These are phyloP conservation scores for Microglena sp. DNA, from an alignment of 139 green algal species.

Conservation along the genomic window DNA sequence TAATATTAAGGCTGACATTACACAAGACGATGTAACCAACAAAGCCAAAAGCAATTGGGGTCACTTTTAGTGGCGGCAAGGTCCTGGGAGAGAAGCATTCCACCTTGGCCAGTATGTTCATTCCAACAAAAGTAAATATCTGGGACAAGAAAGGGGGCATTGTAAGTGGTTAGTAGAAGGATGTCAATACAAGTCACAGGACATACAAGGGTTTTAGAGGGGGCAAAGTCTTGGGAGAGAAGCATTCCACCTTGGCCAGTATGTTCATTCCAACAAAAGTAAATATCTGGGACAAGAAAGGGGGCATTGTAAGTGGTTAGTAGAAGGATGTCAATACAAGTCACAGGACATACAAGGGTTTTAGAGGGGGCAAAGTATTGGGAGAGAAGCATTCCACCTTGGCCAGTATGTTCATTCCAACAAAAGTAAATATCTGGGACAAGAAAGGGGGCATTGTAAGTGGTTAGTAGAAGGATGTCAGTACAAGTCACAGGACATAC, in stretches of 20 bases:
- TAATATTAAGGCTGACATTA: constrained; percentile 80
- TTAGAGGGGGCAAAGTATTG: constrained; percentile 29
- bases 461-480: too few relatives aligned
- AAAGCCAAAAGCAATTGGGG: constrained; percentile 61
- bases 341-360: too few relatives aligned
- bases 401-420: constrained; percentile 18
- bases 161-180: too few relatives aligned
- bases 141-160: too few relatives aligned
- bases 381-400: constrained; percentile 31
- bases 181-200: too few relatives aligned
- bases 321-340: too few relatives aligned
- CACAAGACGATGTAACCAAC: constrained; percentile 83
- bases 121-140: constrained; percentile 37
- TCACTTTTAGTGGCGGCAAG: constrained; percentile 28
- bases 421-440: constrained; percentile 41
- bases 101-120: constrained; percentile 10
- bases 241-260: constrained; percentile 21
- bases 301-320: too few relatives aligned
- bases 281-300: too few relatives aligned
- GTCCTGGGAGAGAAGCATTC: constrained; percentile 41
- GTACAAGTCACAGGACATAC: too few relatives aligned
- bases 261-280: constrained; percentile 35
- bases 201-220: too few relatives aligned
- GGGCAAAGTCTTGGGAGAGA: constrained; percentile 39
- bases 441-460: too few relatives aligned